These are phyloP conservation scores for Crithidia bombi DNA, from an alignment of 208 protist genomes.

Conservation along the genomic window DNA sequence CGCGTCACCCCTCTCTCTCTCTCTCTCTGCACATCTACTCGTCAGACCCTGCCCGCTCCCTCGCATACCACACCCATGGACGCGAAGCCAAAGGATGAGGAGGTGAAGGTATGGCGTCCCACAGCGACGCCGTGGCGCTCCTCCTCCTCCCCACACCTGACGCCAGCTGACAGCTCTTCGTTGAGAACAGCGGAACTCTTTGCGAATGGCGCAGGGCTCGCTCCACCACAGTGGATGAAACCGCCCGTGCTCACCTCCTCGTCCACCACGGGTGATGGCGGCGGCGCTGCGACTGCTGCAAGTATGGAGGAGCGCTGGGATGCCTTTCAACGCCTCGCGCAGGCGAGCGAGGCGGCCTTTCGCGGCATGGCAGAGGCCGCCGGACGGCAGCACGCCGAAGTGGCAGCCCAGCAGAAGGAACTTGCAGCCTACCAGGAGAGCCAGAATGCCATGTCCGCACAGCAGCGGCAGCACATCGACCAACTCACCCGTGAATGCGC, in stretches of 20 bases:
- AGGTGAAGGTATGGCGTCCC: conserved; percentile 29
- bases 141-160: background rate
- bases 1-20: background rate
- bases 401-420: conserved; percentile 28
- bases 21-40: background rate
- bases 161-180: background rate
- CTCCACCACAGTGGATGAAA: conserved; percentile 16
- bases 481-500: conserved; percentile 27
- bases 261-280: background rate
- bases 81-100: background rate
- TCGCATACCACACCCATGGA: background rate
- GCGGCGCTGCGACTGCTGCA: background rate
- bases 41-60: background rate
- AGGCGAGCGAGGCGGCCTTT: conserved; percentile 28
- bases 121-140: conserved; percentile 22
- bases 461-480: conserved; percentile 32
- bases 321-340: conserved; percentile 27
- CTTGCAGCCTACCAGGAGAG: conserved; percentile 36
- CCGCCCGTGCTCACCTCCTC: conserved; percentile 22
- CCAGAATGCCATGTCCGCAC: conserved; percentile 16
- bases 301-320: conserved; percentile 35
- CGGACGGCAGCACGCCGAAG: conserved; percentile 14
- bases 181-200: too few relatives aligned
- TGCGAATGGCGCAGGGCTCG: background rate
- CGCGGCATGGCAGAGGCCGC: conserved; percentile 14